A percentile compares a stretch with the other conserved stretches of the same genome.
phyloP scores from a whole-genome alignment of 2,329 filamentous ascomycete species.

The Alternaria triticina region DNA sequence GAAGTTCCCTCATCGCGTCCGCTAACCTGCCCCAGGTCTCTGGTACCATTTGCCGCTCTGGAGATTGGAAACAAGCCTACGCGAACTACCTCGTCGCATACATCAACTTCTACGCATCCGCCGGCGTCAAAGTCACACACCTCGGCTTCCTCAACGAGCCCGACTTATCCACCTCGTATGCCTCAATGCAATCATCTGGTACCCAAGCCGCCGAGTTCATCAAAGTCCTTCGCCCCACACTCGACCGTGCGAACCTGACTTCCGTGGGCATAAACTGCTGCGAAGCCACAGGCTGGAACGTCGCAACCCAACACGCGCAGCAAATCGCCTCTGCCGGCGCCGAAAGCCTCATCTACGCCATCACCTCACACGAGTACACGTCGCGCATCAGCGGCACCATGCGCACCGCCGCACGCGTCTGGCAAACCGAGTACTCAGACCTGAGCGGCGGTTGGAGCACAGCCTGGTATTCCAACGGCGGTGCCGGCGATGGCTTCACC shows the following conservation, averaged over 20 bases:
- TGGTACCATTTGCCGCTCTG: slow-evolving; percentile 45
- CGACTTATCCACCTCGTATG: slow-evolving; percentile 51
- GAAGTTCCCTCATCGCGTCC: neutral
- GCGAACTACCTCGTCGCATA: slow-evolving; percentile 58
- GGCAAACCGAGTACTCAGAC: neutral
- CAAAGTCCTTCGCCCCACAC: neutral
- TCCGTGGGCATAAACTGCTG: neutral
- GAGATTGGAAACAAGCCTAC: slow-evolving; percentile 58
- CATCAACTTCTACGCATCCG: slow-evolving; percentile 51
- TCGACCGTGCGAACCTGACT: neutral
- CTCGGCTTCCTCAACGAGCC: slow-evolving; percentile 57
- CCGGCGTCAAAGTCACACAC: slow-evolving; percentile 50
- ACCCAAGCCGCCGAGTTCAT: slow-evolving; percentile 15
- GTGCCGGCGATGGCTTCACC: neutral
- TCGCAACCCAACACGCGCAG: neutral
- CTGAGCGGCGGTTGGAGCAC: neutral
- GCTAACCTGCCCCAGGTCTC: neutral
- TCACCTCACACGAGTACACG: neutral
- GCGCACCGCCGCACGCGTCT: neutral
- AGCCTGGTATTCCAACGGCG: neutral
- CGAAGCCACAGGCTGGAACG: neutral
- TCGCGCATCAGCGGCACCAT: neutral
- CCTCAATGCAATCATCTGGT: slow-evolving; percentile 56
- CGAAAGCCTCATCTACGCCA: neutral
- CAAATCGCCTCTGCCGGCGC: neutral